A percentile compares a stretch with the other conserved stretches of the same genome.
These are phyloP conservation scores for Ophiostoma triangulosporum DNA, from an alignment of 2,329 filamentous ascomycete species.

Conservation along the genomic window DNA sequence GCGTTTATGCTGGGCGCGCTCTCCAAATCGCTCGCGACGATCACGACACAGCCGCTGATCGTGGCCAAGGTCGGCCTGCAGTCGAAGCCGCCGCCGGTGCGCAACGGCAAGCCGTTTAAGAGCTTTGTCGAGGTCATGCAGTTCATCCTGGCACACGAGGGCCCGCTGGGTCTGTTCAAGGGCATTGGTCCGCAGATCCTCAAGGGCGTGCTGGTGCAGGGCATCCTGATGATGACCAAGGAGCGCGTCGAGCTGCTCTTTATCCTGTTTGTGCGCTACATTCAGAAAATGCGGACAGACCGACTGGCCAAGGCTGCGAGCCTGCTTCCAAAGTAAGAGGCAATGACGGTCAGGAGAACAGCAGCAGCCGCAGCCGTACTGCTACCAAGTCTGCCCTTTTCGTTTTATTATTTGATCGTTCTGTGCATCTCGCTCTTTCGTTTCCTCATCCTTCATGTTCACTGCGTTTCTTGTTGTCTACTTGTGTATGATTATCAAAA, in stretches of 20 bases:
- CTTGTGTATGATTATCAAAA: neutral
- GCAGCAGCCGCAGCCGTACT: too few relatives aligned
- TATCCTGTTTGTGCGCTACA: slow-evolving; percentile 69
- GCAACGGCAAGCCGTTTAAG: slow-evolving; percentile 84
- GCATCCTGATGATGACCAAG: slow-evolving; percentile 98
- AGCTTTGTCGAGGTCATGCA: slow-evolving; percentile 88
- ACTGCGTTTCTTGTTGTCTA: neutral
- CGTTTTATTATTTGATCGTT: neutral
- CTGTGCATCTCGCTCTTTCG: neutral
- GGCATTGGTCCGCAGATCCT: slow-evolving; percentile 87
- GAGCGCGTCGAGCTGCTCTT: slow-evolving; percentile 89
- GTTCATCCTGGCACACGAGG: slow-evolving; percentile 85
- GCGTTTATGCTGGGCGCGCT: slow-evolving; percentile 85
- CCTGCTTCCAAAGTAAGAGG: slow-evolving; percentile 18
- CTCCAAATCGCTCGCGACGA: slow-evolving; percentile 84
- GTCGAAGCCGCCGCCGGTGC: slow-evolving; percentile 72
- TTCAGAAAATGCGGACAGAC: slow-evolving; percentile 55
- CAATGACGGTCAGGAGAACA: neutral
- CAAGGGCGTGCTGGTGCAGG: slow-evolving; percentile 88
- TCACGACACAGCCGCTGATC: slow-evolving; percentile 87
- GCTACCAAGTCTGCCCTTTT: neutral
- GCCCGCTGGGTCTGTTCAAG: slow-evolving; percentile 76
- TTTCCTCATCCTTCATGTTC: neutral
- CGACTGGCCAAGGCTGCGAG: slow-evolving; percentile 48
- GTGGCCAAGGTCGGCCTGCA: slow-evolving; percentile 96